Base-by-base conservation (phyloP, 768 basidiomycete species). In the Lentinula sp. region DNA sequence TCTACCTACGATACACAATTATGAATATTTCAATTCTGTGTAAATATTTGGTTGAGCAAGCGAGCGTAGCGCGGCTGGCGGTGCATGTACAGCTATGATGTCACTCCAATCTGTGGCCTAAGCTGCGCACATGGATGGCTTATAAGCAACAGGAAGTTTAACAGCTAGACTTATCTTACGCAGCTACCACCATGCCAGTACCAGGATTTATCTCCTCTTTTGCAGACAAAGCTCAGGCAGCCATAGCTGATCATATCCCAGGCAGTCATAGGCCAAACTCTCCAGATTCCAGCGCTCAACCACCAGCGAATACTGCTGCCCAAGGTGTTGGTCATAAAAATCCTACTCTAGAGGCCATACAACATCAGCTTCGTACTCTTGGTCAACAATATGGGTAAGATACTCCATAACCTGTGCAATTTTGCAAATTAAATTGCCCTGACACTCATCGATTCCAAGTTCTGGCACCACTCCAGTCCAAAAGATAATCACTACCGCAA, bases 401-500 rank as follows among this genome's bases (percentile, higher is more conserved):
- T 35, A 9, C 8, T 16, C 21, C 52, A 9, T 23, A 34, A 11
- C 49, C 45, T 9, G 23, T 23, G 23, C 23, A 23, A 6, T 50
- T 15, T 60, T 65, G 18, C 65, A 61, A 43, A 46, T 61, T 60
- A 43, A 51, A 57, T 50, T 57, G 37, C 6, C 1, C 37, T 39
- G n/a, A 63, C 35, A 13, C 18, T 37, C 11, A 62, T 86, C 85
- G 34, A 51, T 42, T 75, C 81, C 39, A 35, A 56, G 55, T 28
- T 15, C 55, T 31, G 21, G 39, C 0, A 84, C 87, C 0, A 78
- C 79, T 2, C 87, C 89, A 3, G 71, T 88, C 0, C 92, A 93
- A 76, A 88, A 85, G 69, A 84, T 93, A 61, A 86, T 94, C 64
- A 93, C 92, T 0, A 74, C 82, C 5, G 82, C 84, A 70, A 94